Conservation (phyloP, 129 eudicot species). For the Flaveria linearis region DNA sequence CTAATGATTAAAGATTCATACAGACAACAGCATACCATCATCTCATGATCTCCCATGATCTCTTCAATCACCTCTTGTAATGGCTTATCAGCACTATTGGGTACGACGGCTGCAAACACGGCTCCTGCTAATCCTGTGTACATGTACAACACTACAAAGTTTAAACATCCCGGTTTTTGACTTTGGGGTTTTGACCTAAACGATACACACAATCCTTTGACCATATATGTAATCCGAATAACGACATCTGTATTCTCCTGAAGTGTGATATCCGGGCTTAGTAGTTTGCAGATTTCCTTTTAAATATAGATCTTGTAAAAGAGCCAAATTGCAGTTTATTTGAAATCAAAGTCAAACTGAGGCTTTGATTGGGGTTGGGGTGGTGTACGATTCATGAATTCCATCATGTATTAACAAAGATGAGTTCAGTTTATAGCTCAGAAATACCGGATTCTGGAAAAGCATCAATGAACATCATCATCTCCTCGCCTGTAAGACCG, state of each 20-base stretch:
- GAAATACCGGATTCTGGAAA: constrained; percentile 77
- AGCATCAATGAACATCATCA: constrained; percentile 95
- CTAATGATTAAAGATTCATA: background rate
- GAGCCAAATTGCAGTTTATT: background rate
- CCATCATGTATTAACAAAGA: background rate
- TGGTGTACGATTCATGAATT: background rate
- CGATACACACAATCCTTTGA: too few relatives aligned
- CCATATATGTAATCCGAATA: too few relatives aligned
- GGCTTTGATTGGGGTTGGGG: background rate
- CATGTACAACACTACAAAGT: background rate
- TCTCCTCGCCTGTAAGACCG: constrained; percentile 96
- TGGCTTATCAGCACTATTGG: constrained; percentile 85
- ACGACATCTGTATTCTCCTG: too few relatives aligned
- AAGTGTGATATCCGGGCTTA: background rate
- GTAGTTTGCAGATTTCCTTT: background rate
- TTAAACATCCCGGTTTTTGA: background rate
- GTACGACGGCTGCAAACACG: constrained; percentile 89
- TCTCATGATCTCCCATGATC: constrained; percentile 93
- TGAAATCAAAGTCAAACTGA: constrained; percentile 1
- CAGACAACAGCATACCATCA: constrained; percentile 48
- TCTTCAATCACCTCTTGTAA: constrained; percentile 80
- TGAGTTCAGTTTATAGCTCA: too few relatives aligned
- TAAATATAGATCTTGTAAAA: background rate
- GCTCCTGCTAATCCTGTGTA: constrained; percentile 69
- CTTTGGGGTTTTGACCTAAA: too few relatives aligned